Evolutionary conservation across 768 basidiomycete species (phyloP).

Genomic region (Suillus variegatus): DNA sequence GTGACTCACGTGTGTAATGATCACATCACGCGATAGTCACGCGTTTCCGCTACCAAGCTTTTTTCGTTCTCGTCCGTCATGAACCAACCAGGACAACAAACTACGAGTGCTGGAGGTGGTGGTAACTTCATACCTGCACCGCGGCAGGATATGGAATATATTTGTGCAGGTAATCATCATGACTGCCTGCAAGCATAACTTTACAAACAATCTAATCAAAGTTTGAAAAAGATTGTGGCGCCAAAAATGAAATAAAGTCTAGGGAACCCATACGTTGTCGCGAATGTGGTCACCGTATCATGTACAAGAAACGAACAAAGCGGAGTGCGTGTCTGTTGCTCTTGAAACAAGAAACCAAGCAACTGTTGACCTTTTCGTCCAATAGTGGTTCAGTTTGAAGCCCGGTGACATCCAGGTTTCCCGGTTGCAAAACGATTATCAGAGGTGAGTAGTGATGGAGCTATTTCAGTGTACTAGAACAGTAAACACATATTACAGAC

Average conservation of each 20-base stretch:
- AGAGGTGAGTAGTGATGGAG: constrained; percentile 6
- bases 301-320: constrained; percentile 97
- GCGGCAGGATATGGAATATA: constrained; percentile 76
- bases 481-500: constrained; percentile 10
- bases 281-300: constrained; percentile 96
- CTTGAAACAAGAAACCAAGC: constrained; percentile 2
- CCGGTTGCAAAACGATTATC: background rate
- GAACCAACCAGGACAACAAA: constrained; percentile 38
- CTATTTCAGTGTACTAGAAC: background rate
- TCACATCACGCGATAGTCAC: constrained; percentile 18
- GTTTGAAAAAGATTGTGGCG: constrained; percentile 73
- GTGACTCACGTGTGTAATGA: constrained; percentile 1
- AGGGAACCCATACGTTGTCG: constrained; percentile 94
- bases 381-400: constrained; percentile 37
- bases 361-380: constrained; percentile 4
- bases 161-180: constrained; percentile 70
- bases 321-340: constrained; percentile 65
- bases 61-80: constrained; percentile 27
- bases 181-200: constrained; percentile 2
- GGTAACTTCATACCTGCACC: constrained; percentile 38
- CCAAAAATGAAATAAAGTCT: constrained; percentile 87
- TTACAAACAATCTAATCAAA: constrained; percentile 16
- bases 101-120: constrained; percentile 29
- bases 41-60: constrained; percentile 10
- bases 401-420: constrained; percentile 21